Evolutionary conservation across 129 eudicot species (phyloP).

Genomic region (Flaveria brownii): DNA sequence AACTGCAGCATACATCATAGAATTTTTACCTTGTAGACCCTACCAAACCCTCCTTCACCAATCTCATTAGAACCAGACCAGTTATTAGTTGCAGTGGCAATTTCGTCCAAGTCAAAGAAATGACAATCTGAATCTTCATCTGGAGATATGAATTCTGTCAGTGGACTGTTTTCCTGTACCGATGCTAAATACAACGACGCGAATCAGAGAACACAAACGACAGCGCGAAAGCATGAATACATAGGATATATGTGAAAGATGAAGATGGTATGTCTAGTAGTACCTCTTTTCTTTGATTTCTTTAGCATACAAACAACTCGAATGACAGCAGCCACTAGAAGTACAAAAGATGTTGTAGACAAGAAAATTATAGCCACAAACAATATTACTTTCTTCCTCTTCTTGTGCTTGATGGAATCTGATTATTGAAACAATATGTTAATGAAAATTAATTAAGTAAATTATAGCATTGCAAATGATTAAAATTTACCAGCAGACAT

Average conservation of each 20-base stretch:
- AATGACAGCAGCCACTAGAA: constrained; percentile 13
- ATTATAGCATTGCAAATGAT: not conserved
- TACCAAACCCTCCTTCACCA: constrained; percentile 68
- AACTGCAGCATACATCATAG: not conserved
- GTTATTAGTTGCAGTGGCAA: constrained; percentile 50
- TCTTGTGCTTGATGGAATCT: constrained; percentile 36
- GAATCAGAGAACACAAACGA: constrained; percentile 3
- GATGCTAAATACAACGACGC: constrained; percentile 11
- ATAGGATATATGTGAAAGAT: not conserved
- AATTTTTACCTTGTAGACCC: constrained; percentile 53
- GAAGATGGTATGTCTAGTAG: not conserved
- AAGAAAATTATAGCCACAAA: constrained; percentile 22
- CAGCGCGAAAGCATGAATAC: not conserved
- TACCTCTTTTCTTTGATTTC: constrained; percentile 40
- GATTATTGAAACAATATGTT: not conserved
- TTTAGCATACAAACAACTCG: constrained; percentile 15
- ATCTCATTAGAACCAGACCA: constrained; percentile 49
- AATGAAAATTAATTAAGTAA: not conserved
- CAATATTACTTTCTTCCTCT: constrained; percentile 32
- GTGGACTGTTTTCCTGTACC: constrained; percentile 25
- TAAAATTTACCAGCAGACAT: not conserved
- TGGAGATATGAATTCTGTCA: constrained; percentile 38
- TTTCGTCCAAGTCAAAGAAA: constrained; percentile 38
- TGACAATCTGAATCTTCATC: constrained; percentile 38
- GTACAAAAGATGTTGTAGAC: constrained; percentile 20